Conservation (phyloP, 2,329 filamentous ascomycete species). For the Nectriaceae sp. region DNA sequence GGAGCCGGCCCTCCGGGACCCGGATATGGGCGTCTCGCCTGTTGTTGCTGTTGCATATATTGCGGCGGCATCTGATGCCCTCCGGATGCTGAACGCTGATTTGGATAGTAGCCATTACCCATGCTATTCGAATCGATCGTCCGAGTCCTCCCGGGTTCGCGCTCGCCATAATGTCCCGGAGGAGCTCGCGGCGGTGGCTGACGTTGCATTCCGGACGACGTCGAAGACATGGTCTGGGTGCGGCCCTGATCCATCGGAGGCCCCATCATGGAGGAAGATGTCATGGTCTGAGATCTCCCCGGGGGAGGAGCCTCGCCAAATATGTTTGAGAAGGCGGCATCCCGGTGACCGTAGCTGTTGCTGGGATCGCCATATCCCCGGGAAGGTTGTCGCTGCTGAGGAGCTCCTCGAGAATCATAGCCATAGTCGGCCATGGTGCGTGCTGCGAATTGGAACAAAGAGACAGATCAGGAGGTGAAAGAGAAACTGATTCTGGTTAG, state of each 20-base stretch:
- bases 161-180: constrained; percentile 38
- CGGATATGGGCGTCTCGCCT: constrained; percentile 46
- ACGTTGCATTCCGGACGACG: constrained; percentile 56
- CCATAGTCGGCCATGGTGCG: constrained; percentile 60
- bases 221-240: constrained; percentile 76
- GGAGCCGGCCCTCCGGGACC: constrained; percentile 52
- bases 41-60: constrained; percentile 50
- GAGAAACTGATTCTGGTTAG: constrained; percentile 2
- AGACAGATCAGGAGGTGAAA: constrained; percentile 9
- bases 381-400: constrained; percentile 38
- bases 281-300: constrained; percentile 95
- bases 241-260: constrained; percentile 61
- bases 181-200: constrained; percentile 62
- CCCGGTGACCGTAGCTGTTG: constrained; percentile 71
- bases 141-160: constrained; percentile 31
- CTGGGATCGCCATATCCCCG: constrained; percentile 52
- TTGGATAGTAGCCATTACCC: constrained; percentile 55
- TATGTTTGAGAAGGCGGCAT: constrained; percentile 95
- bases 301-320: constrained; percentile 86
- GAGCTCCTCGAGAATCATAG: constrained; percentile 52
- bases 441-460: constrained; percentile 1
- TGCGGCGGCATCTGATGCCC: constrained; percentile 48
- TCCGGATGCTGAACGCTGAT: constrained; percentile 53
- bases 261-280: constrained; percentile 64
- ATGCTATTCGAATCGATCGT: constrained; percentile 41